Conservation (phyloP, 2,329 filamentous ascomycete genomes). For the Hymenoscyphus repandus region DNA sequence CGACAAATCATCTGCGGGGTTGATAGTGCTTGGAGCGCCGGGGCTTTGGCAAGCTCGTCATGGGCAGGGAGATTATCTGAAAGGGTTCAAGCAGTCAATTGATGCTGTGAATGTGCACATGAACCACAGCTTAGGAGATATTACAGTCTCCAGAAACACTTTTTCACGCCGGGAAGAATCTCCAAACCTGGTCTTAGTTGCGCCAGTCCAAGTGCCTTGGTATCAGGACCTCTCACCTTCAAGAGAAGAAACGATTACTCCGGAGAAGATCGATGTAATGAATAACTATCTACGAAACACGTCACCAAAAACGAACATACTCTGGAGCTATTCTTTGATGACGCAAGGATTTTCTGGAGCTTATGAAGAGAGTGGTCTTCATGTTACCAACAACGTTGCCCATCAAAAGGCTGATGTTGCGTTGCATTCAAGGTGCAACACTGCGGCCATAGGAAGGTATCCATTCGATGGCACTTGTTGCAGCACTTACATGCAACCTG, state of each 20-base stretch:
- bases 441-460: conserved; percentile 35
- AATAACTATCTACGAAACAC: conserved; percentile 44
- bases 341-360: conserved; percentile 32
- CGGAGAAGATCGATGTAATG: conserved; percentile 45
- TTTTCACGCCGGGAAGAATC: conserved; percentile 18
- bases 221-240: conserved; percentile 28
- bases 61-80: conserved; percentile 40
- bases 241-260: conserved; percentile 39
- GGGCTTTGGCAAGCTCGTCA: conserved; percentile 52
- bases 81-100: conserved; percentile 42
- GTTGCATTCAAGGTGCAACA: conserved; percentile 48
- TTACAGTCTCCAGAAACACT: conserved; percentile 13
- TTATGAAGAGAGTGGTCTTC: conserved; percentile 44
- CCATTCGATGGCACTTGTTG: conserved; percentile 49
- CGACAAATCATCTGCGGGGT: conserved; percentile 31
- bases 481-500: conserved; percentile 36
- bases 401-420: conserved; percentile 46
- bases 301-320: conserved; percentile 38
- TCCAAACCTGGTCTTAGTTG: conserved; percentile 26
- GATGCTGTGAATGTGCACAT: conserved; percentile 39
- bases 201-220: conserved; percentile 32
- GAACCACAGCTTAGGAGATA: conserved; percentile 28
- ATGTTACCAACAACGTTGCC: conserved; percentile 42
- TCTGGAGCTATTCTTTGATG: conserved; percentile 49
- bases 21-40: conserved; percentile 48